Base-by-base conservation (phyloP, 1,284 basidiomycete genomes). In the Vanrija sp. region DNA sequence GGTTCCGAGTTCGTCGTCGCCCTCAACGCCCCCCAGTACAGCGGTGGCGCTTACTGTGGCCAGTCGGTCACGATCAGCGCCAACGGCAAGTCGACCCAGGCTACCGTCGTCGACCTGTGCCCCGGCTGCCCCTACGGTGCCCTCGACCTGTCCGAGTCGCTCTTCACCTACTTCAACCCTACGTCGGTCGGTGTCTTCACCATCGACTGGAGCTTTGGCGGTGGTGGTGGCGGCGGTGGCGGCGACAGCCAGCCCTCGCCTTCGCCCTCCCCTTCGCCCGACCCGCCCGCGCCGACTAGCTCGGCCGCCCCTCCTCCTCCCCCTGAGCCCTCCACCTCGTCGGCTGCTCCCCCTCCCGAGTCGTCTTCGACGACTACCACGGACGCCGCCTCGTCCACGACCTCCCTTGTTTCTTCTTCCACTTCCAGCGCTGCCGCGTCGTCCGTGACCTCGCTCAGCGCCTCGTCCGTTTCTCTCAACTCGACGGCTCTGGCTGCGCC, bases 61-160 rank as follows among this genome's bases (percentile, higher is more conserved):
- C 77, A 81, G 69, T 69, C 79, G 51, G 82, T 93, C 62, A 63
- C 72, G 61, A 84, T 94, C 71, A 86, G 79, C 63, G 86, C 88
- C 78, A 61, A 63, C 26, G 79, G 80, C 64, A 81, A 83, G 71
- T 75, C 69, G 14, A 81, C 86, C 54, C 78, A 69, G 1, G 89
- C 86, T 55, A 81, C 79, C 18, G 80, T 92, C 64, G 86, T 82
- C 58, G 74, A 76, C 56, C 42, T 42, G 10, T 58, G 79, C 69
- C 79, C 78, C 19, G 64, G 64, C 16, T 81, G 80, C 68, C 59
- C 52, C 12, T 69, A 65, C 46, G 78, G 78, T 43, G 69, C 68
- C 21, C 75, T 81, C 62, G 80, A 81, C 76, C 72, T 81, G 68
- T 75, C 73, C 43, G 71, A 73, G 6, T 45, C 65, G 29, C 73